Evolutionary conservation across 192 early-diverging fungal species (phyloP), one percentile per base, ranked within the genome.

Genomic region (Coemansia sp.): DNA sequence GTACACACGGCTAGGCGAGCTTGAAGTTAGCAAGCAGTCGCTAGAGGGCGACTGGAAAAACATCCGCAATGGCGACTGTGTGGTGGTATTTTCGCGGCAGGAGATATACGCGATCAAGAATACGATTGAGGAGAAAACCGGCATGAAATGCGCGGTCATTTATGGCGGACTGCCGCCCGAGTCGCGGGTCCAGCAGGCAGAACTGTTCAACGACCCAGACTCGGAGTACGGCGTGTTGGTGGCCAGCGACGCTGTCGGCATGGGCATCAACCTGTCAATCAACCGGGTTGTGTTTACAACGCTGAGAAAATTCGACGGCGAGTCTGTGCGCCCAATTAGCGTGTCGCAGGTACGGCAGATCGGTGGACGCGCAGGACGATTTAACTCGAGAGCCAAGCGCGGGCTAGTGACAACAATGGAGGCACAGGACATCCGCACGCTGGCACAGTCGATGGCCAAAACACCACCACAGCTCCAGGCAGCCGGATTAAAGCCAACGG

Each of bases 261-360:
- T 98, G 95, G 95, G 95, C 0, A 78, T 95, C 9, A 98, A 98
- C 65, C 56, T 98, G 84, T 90, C 92, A 40, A 96, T 98, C 54
- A 83, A 86, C 8, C 85, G 95, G 14, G 82, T 98, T 26, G 81
- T 96, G 15, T 95, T 98, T 64, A 84, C 85, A 35, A 62, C 80
- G 0, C 46, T 92, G 14, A 52, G 72, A 35, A 98, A 98, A 68
- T 96, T 78, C 36, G 82, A 98, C 69, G 93, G 95, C 27, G 53
- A 60, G 9, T 43, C 50, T 3, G 44, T 68, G 3, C 53, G 53
- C 8, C 56, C 58, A 3, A 67, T 98, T 23, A 80, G 79, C 26
- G 58, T 88, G 19, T 89, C 91, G 28, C 89, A 91, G 70, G 74
- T 88, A 9, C 92, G 94, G 62, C 94, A 98, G 69, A 98, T 98